These are phyloP conservation scores for Aspergillus neotritici DNA, from an alignment of 2,329 filamentous ascomycete genomes.

Conservation along the genomic window DNA sequence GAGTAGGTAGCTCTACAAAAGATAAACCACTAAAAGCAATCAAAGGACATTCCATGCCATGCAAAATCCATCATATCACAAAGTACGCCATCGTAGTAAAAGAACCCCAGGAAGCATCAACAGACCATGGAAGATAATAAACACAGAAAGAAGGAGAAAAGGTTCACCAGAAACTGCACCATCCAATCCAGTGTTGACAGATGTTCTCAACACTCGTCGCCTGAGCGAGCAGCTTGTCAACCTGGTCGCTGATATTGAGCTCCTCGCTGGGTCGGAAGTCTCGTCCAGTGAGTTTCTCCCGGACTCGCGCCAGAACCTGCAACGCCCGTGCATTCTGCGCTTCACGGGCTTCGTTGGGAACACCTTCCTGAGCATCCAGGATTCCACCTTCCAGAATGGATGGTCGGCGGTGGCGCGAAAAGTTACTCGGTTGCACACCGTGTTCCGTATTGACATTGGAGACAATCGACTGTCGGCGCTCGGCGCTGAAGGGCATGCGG, in stretches of 20 bases:
- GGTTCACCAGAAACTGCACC: constrained; percentile 92
- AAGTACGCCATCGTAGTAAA: constrained; percentile 18
- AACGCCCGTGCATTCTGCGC: constrained; percentile 89
- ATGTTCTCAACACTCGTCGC: constrained; percentile 96
- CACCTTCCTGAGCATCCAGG: constrained; percentile 38
- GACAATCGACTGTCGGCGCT: constrained; percentile 57
- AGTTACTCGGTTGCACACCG: constrained; percentile 60
- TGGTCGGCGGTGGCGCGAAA: constrained; percentile 58
- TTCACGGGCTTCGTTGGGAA: constrained; percentile 52
- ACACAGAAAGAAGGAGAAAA: constrained; percentile 6
- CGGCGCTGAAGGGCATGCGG: constrained; percentile 55
- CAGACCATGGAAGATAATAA: constrained; percentile 17
- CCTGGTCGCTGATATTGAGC: constrained; percentile 77
- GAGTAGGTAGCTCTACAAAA: constrained; percentile 8
- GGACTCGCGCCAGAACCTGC: constrained; percentile 84
- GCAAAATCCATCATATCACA: constrained; percentile 22
- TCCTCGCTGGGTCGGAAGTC: constrained; percentile 88
- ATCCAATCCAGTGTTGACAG: constrained; percentile 98
- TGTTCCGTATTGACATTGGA: constrained; percentile 43
- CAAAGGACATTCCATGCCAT: constrained; percentile 15
- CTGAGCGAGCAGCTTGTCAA: constrained; percentile 90
- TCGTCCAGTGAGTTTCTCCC: constrained; percentile 88
- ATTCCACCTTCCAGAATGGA: constrained; percentile 61
- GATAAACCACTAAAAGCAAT: constrained; percentile 4
- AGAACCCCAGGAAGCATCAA: too few relatives aligned